Percentiles rank a stretch among this genome's conserved stretches.
Conservation (phyloP, 1,284 basidiomycete species). For the Ganoderma lucidum region DNA sequence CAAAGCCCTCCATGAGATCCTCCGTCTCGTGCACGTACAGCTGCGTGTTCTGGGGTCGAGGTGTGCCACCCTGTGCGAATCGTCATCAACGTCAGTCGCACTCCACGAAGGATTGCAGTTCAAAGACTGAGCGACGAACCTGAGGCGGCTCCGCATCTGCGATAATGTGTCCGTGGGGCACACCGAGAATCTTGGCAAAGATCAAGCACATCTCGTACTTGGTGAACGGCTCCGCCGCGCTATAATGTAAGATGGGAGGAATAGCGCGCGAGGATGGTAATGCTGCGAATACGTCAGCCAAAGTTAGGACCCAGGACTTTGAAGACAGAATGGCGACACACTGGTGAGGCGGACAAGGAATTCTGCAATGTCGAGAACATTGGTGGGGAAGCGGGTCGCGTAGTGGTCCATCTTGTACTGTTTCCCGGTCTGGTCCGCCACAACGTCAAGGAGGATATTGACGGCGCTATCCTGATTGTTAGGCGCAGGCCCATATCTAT, state of each 20-base stretch:
- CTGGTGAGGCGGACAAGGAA: conserved; percentile 76
- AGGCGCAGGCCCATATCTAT: conserved; percentile 80
- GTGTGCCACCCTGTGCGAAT: conserved; percentile 46
- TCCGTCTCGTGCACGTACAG: conserved; percentile 71
- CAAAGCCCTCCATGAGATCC: conserved; percentile 58
- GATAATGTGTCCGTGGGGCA: conserved; percentile 72
- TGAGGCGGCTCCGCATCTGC: conserved; percentile 72
- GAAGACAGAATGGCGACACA: conserved; percentile 43
- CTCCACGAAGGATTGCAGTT: not conserved
- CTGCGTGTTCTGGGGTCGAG: conserved; percentile 76
- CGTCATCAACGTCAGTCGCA: not conserved
- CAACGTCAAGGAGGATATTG: conserved; percentile 81
- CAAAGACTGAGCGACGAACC: conserved; percentile 20
- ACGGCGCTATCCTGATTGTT: conserved; percentile 82
- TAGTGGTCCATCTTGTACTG: conserved; percentile 89
- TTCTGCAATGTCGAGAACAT: conserved; percentile 76
- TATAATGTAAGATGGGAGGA: conserved; percentile 80
- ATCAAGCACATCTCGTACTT: conserved; percentile 87
- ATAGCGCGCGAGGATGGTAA: conserved; percentile 45
- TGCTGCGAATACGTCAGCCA: conserved; percentile 28
- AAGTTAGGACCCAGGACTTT: not conserved
- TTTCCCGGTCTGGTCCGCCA: conserved; percentile 80
- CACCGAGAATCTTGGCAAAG: conserved; percentile 70
- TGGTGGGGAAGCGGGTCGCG: conserved; percentile 84
- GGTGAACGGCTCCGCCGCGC: conserved; percentile 77